A percentile compares a stretch with the other conserved stretches of the same genome.
phyloP scores from a whole-genome alignment of 2,329 filamentous ascomycete species.

The Leptographium lundbergii region DNA sequence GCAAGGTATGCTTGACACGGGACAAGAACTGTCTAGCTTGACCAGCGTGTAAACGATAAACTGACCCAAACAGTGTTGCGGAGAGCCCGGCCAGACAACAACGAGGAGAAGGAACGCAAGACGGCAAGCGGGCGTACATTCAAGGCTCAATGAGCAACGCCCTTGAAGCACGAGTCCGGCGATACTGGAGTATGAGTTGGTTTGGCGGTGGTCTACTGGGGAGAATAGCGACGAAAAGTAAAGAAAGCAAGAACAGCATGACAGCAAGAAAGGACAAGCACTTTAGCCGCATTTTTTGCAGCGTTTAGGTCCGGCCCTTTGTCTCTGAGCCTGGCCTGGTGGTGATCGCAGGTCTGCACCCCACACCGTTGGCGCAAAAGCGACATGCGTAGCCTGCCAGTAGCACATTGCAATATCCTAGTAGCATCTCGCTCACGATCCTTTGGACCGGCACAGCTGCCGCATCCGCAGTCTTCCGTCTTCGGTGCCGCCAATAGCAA shows the following conservation, averaged over 20 bases:
- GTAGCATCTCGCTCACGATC: not conserved
- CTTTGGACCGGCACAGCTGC: not conserved
- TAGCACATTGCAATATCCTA: not conserved
- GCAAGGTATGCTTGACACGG: conserved; percentile 49
- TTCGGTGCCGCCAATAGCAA: not conserved
- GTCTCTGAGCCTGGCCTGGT: too few species aligned
- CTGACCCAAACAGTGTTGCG: conserved; percentile 58
- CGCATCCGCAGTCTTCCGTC: not conserved
- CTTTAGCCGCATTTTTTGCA: not conserved
- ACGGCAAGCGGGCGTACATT: conserved; percentile 95
- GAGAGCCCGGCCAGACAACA: conserved; percentile 87
- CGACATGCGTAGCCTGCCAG: not conserved
- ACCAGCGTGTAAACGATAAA: too few species aligned
- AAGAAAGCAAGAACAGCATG: not conserved
- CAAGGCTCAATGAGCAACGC: conserved; percentile 26
- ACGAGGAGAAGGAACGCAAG: conserved; percentile 95
- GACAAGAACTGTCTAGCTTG: not conserved
- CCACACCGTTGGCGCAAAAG: too few species aligned
- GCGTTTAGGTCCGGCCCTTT: too few species aligned
- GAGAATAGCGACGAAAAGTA: not conserved
- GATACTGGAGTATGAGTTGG: not conserved
- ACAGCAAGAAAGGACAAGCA: not conserved
- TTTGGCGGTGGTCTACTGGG: not conserved
- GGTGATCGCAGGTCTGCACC: too few species aligned
- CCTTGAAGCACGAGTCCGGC: not conserved